Percentiles rank a stretch among this genome's conserved stretches.
These are phyloP conservation scores for Alternaria solani DNA, from an alignment of 2,329 filamentous ascomycete genomes.

Conservation along the genomic window DNA sequence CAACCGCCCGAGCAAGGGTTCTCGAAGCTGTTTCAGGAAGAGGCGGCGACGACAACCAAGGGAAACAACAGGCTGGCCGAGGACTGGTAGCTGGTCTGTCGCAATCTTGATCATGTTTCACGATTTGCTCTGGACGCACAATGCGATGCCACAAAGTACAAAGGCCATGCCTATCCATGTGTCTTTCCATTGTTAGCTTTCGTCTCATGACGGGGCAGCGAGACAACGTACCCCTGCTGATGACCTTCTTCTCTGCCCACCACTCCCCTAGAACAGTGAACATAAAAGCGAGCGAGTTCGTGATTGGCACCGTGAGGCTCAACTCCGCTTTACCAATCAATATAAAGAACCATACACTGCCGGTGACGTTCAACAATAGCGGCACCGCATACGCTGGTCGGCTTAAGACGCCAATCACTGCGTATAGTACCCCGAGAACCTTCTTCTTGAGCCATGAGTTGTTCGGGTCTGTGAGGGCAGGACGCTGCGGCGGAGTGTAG, in stretches of 20 bases:
- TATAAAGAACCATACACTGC: conserved; percentile 95
- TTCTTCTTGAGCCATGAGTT: conserved; percentile 69
- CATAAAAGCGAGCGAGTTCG: conserved; percentile 93
- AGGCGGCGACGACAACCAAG: neutral
- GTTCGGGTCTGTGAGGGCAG: conserved; percentile 45
- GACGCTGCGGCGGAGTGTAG: conserved; percentile 65
- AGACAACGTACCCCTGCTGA: conserved; percentile 73
- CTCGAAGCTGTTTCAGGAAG: conserved; percentile 65
- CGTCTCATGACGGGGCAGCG: neutral
- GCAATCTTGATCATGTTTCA: conserved; percentile 18
- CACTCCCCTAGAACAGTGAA: conserved; percentile 95
- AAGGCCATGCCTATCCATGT: conserved; percentile 84
- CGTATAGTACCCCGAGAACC: conserved; percentile 72
- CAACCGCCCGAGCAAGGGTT: conserved; percentile 85
- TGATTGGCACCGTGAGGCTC: conserved; percentile 92
- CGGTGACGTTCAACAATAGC: conserved; percentile 85
- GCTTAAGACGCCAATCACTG: conserved; percentile 77
- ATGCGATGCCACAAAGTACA: conserved; percentile 79
- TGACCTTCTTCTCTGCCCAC: conserved; percentile 92
- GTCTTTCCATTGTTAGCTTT: conserved; percentile 59
- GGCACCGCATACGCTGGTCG: conserved; percentile 88
- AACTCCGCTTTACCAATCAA: conserved; percentile 91
- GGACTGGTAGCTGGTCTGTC: conserved; percentile 23
- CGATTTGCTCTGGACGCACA: conserved; percentile 74
- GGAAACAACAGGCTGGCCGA: conserved; percentile 19